phyloP scores from a whole-genome alignment of 2,329 filamentous ascomycete genomes.

The Fusarium sp. region DNA sequence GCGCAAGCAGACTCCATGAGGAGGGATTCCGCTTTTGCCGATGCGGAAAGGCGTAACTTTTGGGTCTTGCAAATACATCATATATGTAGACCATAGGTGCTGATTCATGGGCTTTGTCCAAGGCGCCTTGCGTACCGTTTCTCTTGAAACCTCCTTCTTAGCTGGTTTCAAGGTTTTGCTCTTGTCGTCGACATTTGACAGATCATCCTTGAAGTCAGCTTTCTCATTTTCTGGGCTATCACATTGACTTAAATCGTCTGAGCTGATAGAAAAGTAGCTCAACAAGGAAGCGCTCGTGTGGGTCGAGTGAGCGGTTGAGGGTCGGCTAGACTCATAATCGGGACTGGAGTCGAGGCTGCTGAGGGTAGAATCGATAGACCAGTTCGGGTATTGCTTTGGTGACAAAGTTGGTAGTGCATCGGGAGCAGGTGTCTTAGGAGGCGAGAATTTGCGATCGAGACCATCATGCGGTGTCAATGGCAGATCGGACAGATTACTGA shows the following conservation, averaged over 20 bases:
- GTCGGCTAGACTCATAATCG: conserved; percentile 69
- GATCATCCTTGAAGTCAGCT: conserved; percentile 40
- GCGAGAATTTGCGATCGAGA: conserved; percentile 60
- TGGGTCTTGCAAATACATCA: conserved; percentile 74
- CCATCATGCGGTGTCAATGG: conserved; percentile 48
- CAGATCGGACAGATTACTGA: conserved; percentile 51
- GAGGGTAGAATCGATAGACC: conserved; percentile 68
- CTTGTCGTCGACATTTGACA: conserved; percentile 48
- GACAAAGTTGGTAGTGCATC: conserved; percentile 58
- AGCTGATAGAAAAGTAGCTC: conserved; percentile 66
- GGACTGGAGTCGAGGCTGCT: conserved; percentile 70
- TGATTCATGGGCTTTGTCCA: conserved; percentile 75
- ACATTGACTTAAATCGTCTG: conserved; percentile 66
- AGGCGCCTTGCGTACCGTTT: conserved; percentile 62
- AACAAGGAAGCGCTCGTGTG: conserved; percentile 69
- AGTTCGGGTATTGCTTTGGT: conserved; percentile 66
- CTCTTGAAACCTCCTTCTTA: conserved; percentile 28
- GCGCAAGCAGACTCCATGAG: conserved; percentile 72
- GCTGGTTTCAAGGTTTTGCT: conserved; percentile 49
- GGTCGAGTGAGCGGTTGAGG: conserved; percentile 70
- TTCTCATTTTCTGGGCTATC: conserved; percentile 61
- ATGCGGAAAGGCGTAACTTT: conserved; percentile 74
- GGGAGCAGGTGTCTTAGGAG: conserved; percentile 70
- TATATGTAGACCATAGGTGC: conserved; percentile 74
- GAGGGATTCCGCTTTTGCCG: conserved; percentile 72